These are phyloP conservation scores for Tuber melanosporum DNA, from an alignment of 495 filamentous ascomycete species.

Conservation along the genomic window DNA sequence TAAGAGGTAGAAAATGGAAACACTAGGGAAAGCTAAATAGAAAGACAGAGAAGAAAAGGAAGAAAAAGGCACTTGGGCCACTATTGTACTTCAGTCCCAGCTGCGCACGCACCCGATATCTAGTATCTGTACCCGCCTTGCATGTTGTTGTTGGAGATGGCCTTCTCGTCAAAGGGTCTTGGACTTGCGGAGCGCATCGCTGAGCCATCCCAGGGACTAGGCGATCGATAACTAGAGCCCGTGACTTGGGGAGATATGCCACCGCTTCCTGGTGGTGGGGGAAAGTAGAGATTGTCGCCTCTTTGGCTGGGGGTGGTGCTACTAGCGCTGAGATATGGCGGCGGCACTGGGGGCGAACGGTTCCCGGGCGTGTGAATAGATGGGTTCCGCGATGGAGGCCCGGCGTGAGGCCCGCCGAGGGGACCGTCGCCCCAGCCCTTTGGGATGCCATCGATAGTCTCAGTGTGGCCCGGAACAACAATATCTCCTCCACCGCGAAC, in stretches of 20 bases:
- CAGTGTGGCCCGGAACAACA: constrained; percentile 75
- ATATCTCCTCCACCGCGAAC: constrained; percentile 78
- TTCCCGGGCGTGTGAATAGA: constrained; percentile 13
- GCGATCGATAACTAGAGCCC: neutral
- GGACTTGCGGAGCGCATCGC: constrained; percentile 23
- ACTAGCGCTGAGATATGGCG: constrained; percentile 20
- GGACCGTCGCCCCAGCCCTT: constrained; percentile 33
- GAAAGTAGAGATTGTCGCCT: constrained; percentile 10
- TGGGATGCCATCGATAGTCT: constrained; percentile 46
- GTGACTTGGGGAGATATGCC: constrained; percentile 16
- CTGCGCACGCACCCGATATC: neutral
- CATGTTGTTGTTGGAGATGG: constrained; percentile 7
- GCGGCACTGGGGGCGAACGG: constrained; percentile 7
- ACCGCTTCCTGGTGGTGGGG: constrained; percentile 16
- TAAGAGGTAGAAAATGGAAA: neutral
- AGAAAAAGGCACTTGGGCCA: neutral
- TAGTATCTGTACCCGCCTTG: constrained; percentile 30
- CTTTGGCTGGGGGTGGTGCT: constrained; percentile 1
- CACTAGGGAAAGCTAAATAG: neutral
- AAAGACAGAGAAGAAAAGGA: neutral
- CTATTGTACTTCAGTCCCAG: neutral
- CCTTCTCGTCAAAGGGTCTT: constrained; percentile 31
- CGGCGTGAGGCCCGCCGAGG: constrained; percentile 22
- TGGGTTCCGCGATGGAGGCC: constrained; percentile 17
- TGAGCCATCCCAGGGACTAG: neutral